Percentiles rank a stretch among this genome's conserved stretches.
These are phyloP conservation scores for Candida maesae DNA, from an alignment of 805 yeast genomes.

Conservation along the genomic window DNA sequence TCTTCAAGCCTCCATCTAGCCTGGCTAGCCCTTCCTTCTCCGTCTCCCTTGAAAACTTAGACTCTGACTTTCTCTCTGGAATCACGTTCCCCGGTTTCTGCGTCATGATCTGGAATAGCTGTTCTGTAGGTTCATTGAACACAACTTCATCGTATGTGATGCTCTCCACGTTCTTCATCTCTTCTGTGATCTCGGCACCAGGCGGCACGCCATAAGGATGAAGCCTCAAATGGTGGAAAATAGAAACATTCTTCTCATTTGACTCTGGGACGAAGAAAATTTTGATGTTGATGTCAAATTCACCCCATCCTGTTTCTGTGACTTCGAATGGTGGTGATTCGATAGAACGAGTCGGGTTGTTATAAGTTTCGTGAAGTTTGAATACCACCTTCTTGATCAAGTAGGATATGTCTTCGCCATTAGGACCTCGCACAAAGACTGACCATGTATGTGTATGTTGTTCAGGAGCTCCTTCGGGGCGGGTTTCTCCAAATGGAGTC, in stretches of 20 bases:
- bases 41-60: slow-evolving; percentile 45
- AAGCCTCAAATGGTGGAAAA: slow-evolving; percentile 85
- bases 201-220: slow-evolving; percentile 69
- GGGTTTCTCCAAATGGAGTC: slow-evolving; percentile 53
- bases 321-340: slow-evolving; percentile 93
- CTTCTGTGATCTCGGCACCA: slow-evolving; percentile 28
- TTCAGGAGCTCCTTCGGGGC: slow-evolving; percentile 61
- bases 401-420: slow-evolving; percentile 73
- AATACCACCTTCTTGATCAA: slow-evolving; percentile 87
- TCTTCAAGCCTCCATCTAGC: slow-evolving; percentile 41
- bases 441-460: slow-evolving; percentile 98
- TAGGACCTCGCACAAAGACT: slow-evolving; percentile 79
- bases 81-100: slow-evolving; percentile 56
- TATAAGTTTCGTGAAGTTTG: slow-evolving; percentile 92
- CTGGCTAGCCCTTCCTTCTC: slow-evolving; percentile 66
- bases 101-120: slow-evolving; percentile 74
- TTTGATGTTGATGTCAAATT: slow-evolving; percentile 87
- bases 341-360: slow-evolving; percentile 77
- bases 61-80: slow-evolving; percentile 36
- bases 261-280: slow-evolving; percentile 84
- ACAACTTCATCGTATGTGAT: slow-evolving; percentile 84
- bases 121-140: slow-evolving; percentile 93
- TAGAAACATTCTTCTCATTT: slow-evolving; percentile 78
- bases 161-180: slow-evolving; percentile 47
- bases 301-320: slow-evolving; percentile 99